These are phyloP conservation scores for Diaporthe amygdali DNA, from an alignment of 2,329 filamentous ascomycete species.

Conservation along the genomic window DNA sequence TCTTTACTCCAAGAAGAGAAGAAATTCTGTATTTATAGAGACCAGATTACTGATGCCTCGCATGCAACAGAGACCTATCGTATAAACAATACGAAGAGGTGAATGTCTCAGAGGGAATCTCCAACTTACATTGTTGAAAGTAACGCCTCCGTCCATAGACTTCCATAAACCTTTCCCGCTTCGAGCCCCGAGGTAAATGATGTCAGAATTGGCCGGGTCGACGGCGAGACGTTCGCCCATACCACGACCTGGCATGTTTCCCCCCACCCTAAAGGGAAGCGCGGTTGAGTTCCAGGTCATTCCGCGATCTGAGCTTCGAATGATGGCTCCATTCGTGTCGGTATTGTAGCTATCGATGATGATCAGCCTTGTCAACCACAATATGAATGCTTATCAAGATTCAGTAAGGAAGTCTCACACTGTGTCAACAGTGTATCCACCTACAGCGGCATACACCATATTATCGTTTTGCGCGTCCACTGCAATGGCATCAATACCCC, in stretches of 20 bases:
- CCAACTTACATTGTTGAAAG: constrained; percentile 60
- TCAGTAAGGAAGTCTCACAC: constrained; percentile 26
- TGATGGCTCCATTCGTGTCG: constrained; percentile 59
- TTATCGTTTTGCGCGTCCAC: constrained; percentile 57
- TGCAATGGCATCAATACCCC: constrained; percentile 62
- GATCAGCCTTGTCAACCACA: neutral
- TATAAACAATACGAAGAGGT: too few species aligned
- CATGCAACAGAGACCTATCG: too few species aligned
- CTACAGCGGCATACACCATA: constrained; percentile 58
- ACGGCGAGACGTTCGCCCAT: constrained; percentile 63
- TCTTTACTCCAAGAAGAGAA: too few species aligned
- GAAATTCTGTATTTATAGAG: too few species aligned
- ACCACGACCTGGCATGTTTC: constrained; percentile 66
- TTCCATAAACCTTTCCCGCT: constrained; percentile 64
- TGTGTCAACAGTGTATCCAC: constrained; percentile 64
- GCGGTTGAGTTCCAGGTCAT: constrained; percentile 53
- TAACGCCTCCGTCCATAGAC: constrained; percentile 57
- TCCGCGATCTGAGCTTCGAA: constrained; percentile 58
- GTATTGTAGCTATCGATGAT: constrained; percentile 25
- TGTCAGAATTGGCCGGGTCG: constrained; percentile 60
- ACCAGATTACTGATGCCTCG: too few species aligned
- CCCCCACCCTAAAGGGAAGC: constrained; percentile 63
- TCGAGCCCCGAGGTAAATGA: constrained; percentile 62
- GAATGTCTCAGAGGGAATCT: too few species aligned
- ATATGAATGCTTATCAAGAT: neutral